A percentile compares a stretch with the other conserved stretches of the same genome.
Evolutionary conservation across 106 monocot genomes (phyloP).

Genomic region (Dioscorea alata): DNA sequence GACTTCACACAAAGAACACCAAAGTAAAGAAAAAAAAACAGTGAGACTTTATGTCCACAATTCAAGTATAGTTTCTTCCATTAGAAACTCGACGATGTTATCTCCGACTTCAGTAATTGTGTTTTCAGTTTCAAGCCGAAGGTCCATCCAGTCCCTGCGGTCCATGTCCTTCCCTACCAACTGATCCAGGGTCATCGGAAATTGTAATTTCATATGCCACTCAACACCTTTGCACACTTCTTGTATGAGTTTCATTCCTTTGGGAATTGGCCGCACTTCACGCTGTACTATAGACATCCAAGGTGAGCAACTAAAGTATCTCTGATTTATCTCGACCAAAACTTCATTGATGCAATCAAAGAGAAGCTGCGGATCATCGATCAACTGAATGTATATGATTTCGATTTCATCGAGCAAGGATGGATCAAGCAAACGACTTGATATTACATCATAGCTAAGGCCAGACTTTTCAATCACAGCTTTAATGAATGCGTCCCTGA

Average conservation of each 20-base stretch:
- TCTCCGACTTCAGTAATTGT: constrained; percentile 28
- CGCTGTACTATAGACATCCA: constrained; percentile 31
- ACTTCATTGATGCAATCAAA: constrained; percentile 83
- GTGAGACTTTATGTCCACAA: constrained; percentile 21
- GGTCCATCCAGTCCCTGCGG: constrained; percentile 46
- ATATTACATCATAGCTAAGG: constrained; percentile 14
- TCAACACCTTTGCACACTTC: constrained; percentile 46
- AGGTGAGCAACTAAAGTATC: constrained; percentile 29
- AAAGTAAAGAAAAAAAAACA: background rate
- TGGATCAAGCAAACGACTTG: constrained; percentile 31
- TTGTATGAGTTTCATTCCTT: constrained; percentile 29
- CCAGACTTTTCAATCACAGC: constrained; percentile 60
- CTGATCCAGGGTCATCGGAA: constrained; percentile 44
- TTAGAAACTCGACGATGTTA: constrained; percentile 42
- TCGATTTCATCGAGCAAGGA: constrained; percentile 77
- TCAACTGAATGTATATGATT: constrained; percentile 24
- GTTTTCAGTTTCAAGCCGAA: constrained; percentile 30
- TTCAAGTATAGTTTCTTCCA: constrained; percentile 71
- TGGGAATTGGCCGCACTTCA: constrained; percentile 18
- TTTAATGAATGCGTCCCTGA: constrained; percentile 34
- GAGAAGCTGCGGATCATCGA: constrained; percentile 59
- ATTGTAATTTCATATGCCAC: constrained; percentile 18
- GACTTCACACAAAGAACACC: background rate
- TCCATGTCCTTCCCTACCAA: constrained; percentile 53
- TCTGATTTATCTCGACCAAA: constrained; percentile 40